Conservation (phyloP, 768 basidiomycete species). For the Sistotremastrum niveocremeum region DNA sequence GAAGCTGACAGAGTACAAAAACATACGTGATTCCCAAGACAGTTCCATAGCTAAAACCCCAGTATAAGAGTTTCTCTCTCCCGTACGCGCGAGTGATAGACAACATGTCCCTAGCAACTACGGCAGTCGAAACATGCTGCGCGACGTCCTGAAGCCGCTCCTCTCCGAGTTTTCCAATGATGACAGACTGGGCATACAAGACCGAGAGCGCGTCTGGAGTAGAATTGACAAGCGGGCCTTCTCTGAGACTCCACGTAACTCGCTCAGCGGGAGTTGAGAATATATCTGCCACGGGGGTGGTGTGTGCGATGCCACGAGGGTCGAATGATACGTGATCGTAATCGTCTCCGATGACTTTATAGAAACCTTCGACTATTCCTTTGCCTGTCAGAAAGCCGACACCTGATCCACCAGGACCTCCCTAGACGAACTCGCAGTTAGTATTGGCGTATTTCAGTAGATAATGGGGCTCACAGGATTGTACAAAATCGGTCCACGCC, state of each 20-base stretch:
- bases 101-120: constrained; percentile 19
- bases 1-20: neutral
- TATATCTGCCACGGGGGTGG: neutral
- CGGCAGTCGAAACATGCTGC: constrained; percentile 15
- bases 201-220: constrained; percentile 1
- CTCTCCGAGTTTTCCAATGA: constrained; percentile 4
- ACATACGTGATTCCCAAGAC: constrained; percentile 8
- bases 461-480: too few relatives aligned
- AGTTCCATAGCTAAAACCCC: constrained; percentile 12
- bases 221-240: neutral
- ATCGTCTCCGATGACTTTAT: constrained; percentile 8
- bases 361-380: constrained; percentile 1
- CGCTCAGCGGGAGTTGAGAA: neutral
- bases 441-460: too few relatives aligned
- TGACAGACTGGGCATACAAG: neutral
- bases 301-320: constrained; percentile 11
- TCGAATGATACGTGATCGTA: constrained; percentile 18
- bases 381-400: constrained; percentile 11
- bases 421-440: neutral
- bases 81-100: constrained; percentile 16
- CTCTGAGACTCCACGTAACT: neutral
- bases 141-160: constrained; percentile 8
- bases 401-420: constrained; percentile 15
- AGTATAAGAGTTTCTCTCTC: constrained; percentile 17
- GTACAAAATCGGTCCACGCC: constrained; percentile 20